Conservation (phyloP, 805 yeast genomes). For the Teunomyces stri region DNA sequence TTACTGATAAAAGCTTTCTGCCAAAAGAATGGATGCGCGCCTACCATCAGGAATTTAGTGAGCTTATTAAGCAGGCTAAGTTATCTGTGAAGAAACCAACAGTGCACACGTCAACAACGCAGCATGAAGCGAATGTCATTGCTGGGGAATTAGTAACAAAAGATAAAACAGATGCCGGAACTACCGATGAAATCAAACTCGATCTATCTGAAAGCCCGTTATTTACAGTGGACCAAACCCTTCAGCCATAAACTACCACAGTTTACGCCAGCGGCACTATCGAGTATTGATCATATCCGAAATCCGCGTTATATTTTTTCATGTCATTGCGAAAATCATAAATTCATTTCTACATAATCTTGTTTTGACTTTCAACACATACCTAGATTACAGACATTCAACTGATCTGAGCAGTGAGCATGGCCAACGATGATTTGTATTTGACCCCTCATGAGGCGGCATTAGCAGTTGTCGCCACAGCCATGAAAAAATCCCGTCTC, state of each 20-base stretch:
- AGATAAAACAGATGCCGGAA: background rate
- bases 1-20: conserved; percentile 48
- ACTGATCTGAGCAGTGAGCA: conserved; percentile 2
- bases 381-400: background rate
- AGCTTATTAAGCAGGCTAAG: conserved; percentile 37
- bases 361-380: background rate
- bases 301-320: conserved; percentile 2
- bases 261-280: background rate
- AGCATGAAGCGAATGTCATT: too few species aligned
- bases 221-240: conserved; percentile 1
- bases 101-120: too few species aligned
- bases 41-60: conserved; percentile 39
- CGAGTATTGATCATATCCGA: background rate
- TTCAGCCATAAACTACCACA: background rate
- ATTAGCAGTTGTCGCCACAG: conserved; percentile 77
- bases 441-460: conserved; percentile 81
- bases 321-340: background rate
- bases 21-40: conserved; percentile 42
- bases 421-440: conserved; percentile 40
- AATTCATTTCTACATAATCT: background rate
- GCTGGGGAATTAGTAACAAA: background rate
- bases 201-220: conserved; percentile 7
- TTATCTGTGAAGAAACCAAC: conserved; percentile 3
- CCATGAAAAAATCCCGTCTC: conserved; percentile 78
- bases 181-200: conserved; percentile 1